Conservation (phyloP, 78 protist genomes). For the Pelomyxa schiedti region DNA sequence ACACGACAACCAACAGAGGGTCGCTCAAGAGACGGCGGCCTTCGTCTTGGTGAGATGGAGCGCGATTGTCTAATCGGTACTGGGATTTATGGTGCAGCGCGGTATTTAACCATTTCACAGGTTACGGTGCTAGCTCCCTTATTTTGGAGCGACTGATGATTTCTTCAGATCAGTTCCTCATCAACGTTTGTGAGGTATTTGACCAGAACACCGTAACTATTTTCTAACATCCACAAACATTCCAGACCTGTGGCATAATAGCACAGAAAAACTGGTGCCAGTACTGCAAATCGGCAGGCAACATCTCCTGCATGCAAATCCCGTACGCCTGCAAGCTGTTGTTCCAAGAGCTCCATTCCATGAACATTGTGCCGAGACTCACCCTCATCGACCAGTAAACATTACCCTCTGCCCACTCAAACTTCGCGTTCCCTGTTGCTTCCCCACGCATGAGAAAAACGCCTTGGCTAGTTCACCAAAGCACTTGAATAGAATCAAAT, state of each 20-base stretch:
- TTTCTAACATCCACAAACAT: slow-evolving; percentile 10
- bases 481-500: no score
- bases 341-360: slow-evolving; percentile 93
- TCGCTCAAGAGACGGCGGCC: slow-evolving; percentile 97
- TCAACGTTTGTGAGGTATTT: slow-evolving; percentile 55
- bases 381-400: slow-evolving; percentile 19
- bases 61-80: slow-evolving; percentile 93
- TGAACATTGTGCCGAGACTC: slow-evolving; percentile 70
- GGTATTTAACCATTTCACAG: neutral
- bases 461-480: no score
- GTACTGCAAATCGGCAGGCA: slow-evolving; percentile 62
- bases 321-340: slow-evolving; percentile 97
- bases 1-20: slow-evolving; percentile 99
- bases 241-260: slow-evolving; percentile 71
- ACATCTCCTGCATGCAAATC: slow-evolving; percentile 44
- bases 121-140: slow-evolving; percentile 81
- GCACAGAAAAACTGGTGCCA: slow-evolving; percentile 88
- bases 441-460: no score
- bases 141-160: slow-evolving; percentile 91
- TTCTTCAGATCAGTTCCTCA: slow-evolving; percentile 75
- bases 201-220: neutral
- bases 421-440: no score
- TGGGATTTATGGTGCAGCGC: slow-evolving; percentile 26
- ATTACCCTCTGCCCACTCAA: no score
- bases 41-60: slow-evolving; percentile 99